These are phyloP conservation scores for Amylocystis lapponica DNA, from an alignment of 768 basidiomycete species.

Conservation along the genomic window DNA sequence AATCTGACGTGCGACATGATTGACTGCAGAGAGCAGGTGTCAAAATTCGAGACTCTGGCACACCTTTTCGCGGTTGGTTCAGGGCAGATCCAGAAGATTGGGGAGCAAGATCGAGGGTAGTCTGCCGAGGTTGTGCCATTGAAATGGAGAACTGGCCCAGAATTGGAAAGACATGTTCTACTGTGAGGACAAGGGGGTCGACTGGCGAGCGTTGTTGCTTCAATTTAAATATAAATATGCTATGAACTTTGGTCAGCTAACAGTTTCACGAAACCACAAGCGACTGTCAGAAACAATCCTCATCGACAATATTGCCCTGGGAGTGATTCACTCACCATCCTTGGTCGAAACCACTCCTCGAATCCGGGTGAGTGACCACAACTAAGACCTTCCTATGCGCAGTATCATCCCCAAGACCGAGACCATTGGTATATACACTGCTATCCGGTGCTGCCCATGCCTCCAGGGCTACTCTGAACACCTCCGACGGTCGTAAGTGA, in stretches of 20 bases:
- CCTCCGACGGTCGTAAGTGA: slow-evolving; percentile 38
- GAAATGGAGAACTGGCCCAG: slow-evolving; percentile 46
- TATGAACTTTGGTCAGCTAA: too few species aligned
- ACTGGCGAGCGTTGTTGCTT: slow-evolving; percentile 24
- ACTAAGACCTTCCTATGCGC: slow-evolving; percentile 5
- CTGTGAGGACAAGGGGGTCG: slow-evolving; percentile 43
- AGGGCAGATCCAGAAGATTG: slow-evolving; percentile 19
- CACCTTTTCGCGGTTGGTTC: slow-evolving; percentile 39
- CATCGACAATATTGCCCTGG: not conserved
- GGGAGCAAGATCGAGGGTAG: slow-evolving; percentile 30
- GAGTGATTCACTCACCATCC: slow-evolving; percentile 9
- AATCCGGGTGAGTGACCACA: slow-evolving; percentile 33
- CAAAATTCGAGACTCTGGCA: slow-evolving; percentile 5
- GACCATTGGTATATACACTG: too few species aligned
- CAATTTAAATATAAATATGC: not conserved
- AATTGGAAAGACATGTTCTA: slow-evolving; percentile 53
- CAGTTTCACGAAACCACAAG: too few species aligned
- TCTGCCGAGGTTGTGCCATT: slow-evolving; percentile 48
- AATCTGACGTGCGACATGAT: not conserved
- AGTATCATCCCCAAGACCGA: too few species aligned
- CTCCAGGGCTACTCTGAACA: slow-evolving; percentile 38
- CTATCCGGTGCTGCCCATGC: slow-evolving; percentile 15
- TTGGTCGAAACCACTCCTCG: slow-evolving; percentile 32
- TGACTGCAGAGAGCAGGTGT: too few species aligned
- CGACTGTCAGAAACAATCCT: not conserved